phyloP scores from a whole-genome alignment of 805 yeast genomes.

The Teunomyces gatunensis region DNA sequence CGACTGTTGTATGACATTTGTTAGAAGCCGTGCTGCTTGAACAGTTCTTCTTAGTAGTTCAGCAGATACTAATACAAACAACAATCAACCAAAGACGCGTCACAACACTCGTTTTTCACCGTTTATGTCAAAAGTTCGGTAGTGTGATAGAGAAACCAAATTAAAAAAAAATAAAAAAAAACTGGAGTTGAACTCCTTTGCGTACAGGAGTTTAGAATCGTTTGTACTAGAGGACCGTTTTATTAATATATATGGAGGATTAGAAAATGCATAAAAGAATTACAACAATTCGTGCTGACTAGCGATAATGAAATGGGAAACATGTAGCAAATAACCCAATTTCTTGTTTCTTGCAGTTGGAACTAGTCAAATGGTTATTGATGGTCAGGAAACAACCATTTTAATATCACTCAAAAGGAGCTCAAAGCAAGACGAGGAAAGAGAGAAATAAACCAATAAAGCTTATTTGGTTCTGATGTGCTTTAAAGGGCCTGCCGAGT shows the following conservation, averaged over 20 bases:
- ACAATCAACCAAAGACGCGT: neutral
- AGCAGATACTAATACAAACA: neutral
- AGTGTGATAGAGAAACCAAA: neutral
- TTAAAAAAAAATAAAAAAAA: neutral
- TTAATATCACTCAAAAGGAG: neutral
- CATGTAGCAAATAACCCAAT: neutral
- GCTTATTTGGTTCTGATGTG: constrained; percentile 73
- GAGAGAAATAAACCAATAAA: neutral
- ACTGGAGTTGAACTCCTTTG: neutral
- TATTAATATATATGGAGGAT: constrained; percentile 1
- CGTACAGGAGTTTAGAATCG: neutral
- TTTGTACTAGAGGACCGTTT: neutral
- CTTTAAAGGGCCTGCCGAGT: constrained; percentile 68
- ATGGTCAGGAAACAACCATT: too few species aligned
- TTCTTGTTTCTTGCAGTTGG: neutral
- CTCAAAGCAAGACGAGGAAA: neutral
- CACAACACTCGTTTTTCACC: neutral
- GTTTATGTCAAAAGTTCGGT: neutral
- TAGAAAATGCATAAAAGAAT: neutral
- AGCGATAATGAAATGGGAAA: neutral
- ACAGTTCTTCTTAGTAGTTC: neutral
- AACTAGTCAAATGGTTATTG: neutral
- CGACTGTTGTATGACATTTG: constrained; percentile 2
- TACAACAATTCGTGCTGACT: constrained; percentile 2
- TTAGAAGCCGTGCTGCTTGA: neutral